Evolutionary conservation across 2,329 filamentous ascomycete species (phyloP).

Genomic region (Arthrocladium fulminans): DNA sequence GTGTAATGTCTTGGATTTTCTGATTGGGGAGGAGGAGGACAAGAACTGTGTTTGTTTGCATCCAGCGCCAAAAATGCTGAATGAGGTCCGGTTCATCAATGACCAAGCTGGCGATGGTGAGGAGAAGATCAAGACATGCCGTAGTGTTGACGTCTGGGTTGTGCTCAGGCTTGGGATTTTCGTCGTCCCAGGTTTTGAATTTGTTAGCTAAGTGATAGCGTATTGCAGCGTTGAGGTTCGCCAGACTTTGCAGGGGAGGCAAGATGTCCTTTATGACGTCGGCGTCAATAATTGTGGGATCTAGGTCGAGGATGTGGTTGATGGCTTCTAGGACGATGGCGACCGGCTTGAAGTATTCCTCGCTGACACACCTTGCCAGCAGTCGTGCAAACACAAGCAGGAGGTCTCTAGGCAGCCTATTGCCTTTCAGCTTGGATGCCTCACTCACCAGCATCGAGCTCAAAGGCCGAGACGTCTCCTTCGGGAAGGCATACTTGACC

Average conservation of each 20-base stretch:
- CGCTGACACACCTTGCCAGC: slow-evolving; percentile 49
- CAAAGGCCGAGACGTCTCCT: slow-evolving; percentile 39
- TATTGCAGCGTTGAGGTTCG: slow-evolving; percentile 49
- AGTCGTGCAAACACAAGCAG: slow-evolving; percentile 43
- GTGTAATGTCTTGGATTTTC: slow-evolving; percentile 45
- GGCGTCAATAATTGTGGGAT: slow-evolving; percentile 30
- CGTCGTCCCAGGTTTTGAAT: slow-evolving; percentile 31
- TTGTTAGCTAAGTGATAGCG: slow-evolving; percentile 39
- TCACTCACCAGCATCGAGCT: slow-evolving; percentile 48
- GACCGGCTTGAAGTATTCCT: slow-evolving; percentile 41
- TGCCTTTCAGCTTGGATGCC: slow-evolving; percentile 35
- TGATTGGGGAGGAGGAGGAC: slow-evolving; percentile 52
- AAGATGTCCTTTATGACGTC: slow-evolving; percentile 32
- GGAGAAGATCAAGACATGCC: slow-evolving; percentile 46
- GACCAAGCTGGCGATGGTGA: slow-evolving; percentile 42
- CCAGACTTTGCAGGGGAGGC: slow-evolving; percentile 34
- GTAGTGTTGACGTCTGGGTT: slow-evolving; percentile 45
- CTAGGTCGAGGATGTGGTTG: slow-evolving; percentile 33
- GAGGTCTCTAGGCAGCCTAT: slow-evolving; percentile 41
- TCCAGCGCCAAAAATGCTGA: slow-evolving; percentile 46
- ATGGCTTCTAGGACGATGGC: slow-evolving; percentile 35
- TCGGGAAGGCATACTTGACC: slow-evolving; percentile 45
- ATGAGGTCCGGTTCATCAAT: slow-evolving; percentile 30
- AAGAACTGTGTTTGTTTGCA: slow-evolving; percentile 49
- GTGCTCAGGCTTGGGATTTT: slow-evolving; percentile 35